These are phyloP conservation scores for Cladosporium sp. DNA, from an alignment of 2,329 filamentous ascomycete genomes.

Conservation along the genomic window DNA sequence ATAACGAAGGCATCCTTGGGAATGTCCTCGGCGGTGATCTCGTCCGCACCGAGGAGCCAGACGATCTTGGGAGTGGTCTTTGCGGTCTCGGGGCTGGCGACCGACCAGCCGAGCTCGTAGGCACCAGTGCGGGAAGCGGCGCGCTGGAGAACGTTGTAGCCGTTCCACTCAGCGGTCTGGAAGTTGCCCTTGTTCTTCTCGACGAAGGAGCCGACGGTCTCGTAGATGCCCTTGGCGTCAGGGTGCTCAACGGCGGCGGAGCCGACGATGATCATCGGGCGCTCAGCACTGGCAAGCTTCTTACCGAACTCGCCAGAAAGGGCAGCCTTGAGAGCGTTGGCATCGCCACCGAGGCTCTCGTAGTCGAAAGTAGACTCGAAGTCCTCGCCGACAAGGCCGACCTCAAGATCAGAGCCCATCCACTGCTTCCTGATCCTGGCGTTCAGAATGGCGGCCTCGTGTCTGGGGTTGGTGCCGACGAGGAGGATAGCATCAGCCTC, in stretches of 20 bases:
- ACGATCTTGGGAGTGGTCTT: slow-evolving; percentile 87
- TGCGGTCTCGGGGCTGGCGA: slow-evolving; percentile 73
- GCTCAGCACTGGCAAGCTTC: slow-evolving; percentile 80
- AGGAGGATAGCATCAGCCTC: slow-evolving; percentile 88
- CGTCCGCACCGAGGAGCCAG: slow-evolving; percentile 94
- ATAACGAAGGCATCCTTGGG: slow-evolving; percentile 94
- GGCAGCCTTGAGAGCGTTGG: slow-evolving; percentile 74
- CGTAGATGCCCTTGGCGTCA: slow-evolving; percentile 89
- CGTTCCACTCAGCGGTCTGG: slow-evolving; percentile 85
- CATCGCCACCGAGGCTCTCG: slow-evolving; percentile 77
- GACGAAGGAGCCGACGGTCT: slow-evolving; percentile 81
- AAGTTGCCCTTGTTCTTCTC: slow-evolving; percentile 91
- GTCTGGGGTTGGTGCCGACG: slow-evolving; percentile 88
- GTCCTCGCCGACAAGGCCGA: slow-evolving; percentile 82
- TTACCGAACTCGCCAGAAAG: slow-evolving; percentile 85
- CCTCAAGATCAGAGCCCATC: slow-evolving; percentile 87
- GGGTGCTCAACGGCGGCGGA: slow-evolving; percentile 85
- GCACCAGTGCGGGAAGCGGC: slow-evolving; percentile 87
- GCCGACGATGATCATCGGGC: slow-evolving; percentile 93
- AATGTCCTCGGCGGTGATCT: slow-evolving; percentile 76
- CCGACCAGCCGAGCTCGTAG: slow-evolving; percentile 91
- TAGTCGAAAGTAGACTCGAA: slow-evolving; percentile 96
- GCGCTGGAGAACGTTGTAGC: slow-evolving; percentile 93
- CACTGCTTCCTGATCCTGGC: slow-evolving; percentile 97
- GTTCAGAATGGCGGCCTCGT: slow-evolving; percentile 92